Evolutionary conservation across 1,139 yeast species (phyloP), one percentile per base, ranked within the genome.

Genomic region (Blastobotrys persicus): DNA sequence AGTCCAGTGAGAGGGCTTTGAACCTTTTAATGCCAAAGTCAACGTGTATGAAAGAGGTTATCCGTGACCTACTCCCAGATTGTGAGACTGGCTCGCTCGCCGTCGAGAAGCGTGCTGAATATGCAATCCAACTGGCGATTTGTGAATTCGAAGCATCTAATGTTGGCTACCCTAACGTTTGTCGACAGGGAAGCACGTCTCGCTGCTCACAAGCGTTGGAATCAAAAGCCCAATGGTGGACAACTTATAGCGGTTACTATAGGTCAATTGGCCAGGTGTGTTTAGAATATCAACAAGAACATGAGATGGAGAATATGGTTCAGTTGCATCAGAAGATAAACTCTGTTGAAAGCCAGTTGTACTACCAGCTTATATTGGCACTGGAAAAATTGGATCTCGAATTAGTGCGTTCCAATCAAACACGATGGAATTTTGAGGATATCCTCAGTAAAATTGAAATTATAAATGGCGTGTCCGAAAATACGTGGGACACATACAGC

Each of bases 151-250:
- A 51, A 4, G 62, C 65, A 0, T 64, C 71, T 0, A 56, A 55
- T 0, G 55, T 68, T 7, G 44, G 38, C 1, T 60, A 55, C 37
- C 73, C 73, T 0, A 42, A 23, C 2, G 39, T 31, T 0, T 68
- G 72, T 46, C 17, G 42, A 11, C n/a, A 26, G 18, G 41, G 31
- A 2, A 14, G 37, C 2, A 20, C 53, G 2, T n/a, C 40, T 1
- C 23, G 39, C 12, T 69, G 73, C 49, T 54, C 70, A 2, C 40
- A 33, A 4, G 55, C 48, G 31, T 52, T 69, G 40, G 67, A 63
- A 38, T 32, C 60, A 1, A 51, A 55, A 20, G 60, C 71, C 1
- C 70, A 68, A 28, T 67, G 72, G 71, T 69, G 73, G 73, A 68
- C 73, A 1, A 68, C 72, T 0, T 68, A 63, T 51, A 66, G 67